Base-by-base conservation (phyloP, 768 basidiomycete genomes). In the Lepiota venenata region DNA sequence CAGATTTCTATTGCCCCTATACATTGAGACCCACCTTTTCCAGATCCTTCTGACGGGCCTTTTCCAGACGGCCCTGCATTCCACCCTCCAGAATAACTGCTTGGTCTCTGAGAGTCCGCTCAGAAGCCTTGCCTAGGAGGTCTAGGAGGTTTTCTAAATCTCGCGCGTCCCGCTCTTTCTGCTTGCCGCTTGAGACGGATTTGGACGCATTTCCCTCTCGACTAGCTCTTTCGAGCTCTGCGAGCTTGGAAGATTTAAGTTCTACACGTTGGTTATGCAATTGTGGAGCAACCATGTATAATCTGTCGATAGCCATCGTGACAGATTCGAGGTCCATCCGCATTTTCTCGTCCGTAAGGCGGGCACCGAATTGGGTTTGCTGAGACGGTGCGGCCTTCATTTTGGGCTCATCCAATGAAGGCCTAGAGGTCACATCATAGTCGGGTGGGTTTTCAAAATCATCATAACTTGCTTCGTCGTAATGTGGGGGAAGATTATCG, bases 261-360 rank as follows among this genome's bases (percentile, higher is more conserved):
- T 95, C 94, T n/a, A 91, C 93, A 0, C 97, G 84, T 68, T 99
- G 96, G 65, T 95, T 88, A 56, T 88, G 83, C 39, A 98, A 69
- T 66, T 96, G 94, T 0, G 96, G 95, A 0, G 93, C 84, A 27
- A 87, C 89, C 7, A 81, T 68, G 67, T 97, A 92, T 10, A 98
- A 72, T 36, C 93, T 77, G 66, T 96, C 94, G 61, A 99, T 95
- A 27, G 97, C 94, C 66, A 81, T 79, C 0, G 91, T 83, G 42
- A 98, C 84, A 10, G 80, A 77, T 60, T 97, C 93, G 16, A 98
- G 75, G 66, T 98, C 96, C 63, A 89, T 69, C 47, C 83, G 72
- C 83, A 87, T 89, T 74, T 95, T 95, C 68, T 93, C 92, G 66
- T 80, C 83, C 45, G 65, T 57, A 16, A 64, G 62, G 16, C 66